These are phyloP conservation scores for Candida sp. DNA, from an alignment of 1,139 yeast species.

Conservation along the genomic window DNA sequence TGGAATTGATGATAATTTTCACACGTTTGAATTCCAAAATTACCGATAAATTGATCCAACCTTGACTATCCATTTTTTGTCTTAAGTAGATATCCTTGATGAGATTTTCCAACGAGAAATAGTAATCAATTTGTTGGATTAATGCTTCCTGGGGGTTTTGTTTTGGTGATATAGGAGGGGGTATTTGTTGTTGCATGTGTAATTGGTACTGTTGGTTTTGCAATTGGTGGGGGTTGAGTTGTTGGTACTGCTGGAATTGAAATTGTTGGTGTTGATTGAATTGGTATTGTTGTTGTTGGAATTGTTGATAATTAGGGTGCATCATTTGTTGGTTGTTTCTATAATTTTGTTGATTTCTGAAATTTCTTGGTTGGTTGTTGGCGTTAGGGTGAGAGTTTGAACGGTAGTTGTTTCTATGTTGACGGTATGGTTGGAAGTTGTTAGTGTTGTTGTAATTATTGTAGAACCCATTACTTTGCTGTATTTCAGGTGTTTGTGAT, in stretches of 20 bases:
- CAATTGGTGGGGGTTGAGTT: constrained; percentile 3
- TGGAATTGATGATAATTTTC: constrained; percentile 46
- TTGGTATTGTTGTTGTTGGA: constrained; percentile 2
- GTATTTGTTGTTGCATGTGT: constrained; percentile 17
- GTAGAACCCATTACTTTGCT: background rate
- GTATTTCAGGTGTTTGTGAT: constrained; percentile 4
- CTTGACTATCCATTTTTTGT: constrained; percentile 71
- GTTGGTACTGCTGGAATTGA: constrained; percentile 3
- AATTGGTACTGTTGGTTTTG: constrained; percentile 5
- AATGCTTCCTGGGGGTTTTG: constrained; percentile 47
- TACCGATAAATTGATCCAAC: constrained; percentile 63
- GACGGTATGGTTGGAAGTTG: constrained; percentile 21
- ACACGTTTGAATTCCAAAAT: constrained; percentile 76
- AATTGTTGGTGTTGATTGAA: constrained; percentile 12
- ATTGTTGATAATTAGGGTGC: constrained; percentile 3
- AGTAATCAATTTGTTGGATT: constrained; percentile 78
- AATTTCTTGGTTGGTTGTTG: constrained; percentile 11
- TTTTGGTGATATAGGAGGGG: constrained; percentile 49
- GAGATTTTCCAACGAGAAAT: constrained; percentile 84
- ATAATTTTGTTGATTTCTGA: constrained; percentile 13
- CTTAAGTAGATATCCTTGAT: constrained; percentile 77
- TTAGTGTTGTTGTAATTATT: constrained; percentile 3
- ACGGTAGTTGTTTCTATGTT: constrained; percentile 13
- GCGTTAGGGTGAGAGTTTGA: constrained; percentile 7
- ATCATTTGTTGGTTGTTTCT: constrained; percentile 14